Evolutionary conservation across 495 filamentous ascomycete species (phyloP), one percentile per base, ranked within the genome.

Genomic region (Trichoderma erinaceum): DNA sequence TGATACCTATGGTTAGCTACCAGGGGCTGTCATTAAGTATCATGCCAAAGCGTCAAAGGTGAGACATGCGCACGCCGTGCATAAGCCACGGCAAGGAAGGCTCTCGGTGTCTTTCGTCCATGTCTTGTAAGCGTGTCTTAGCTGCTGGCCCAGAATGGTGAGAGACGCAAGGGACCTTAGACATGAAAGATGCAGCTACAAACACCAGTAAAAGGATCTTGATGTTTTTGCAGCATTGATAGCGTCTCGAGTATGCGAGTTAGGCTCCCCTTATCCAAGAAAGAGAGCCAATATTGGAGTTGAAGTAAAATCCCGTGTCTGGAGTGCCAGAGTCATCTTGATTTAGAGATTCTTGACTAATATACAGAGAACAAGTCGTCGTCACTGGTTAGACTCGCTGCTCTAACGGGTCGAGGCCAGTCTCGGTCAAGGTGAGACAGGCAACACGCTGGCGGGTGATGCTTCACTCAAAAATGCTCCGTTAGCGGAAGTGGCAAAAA

Each of bases 31-130:
- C 27, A 25, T 61, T 13, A 32, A 29, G 56, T 23, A 61, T 61
- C 23, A 61, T 32, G 23, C 56, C 56, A 61, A 61, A 61, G 56
- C 25, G n/a, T 32, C 2, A 61, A 3, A 61, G 4, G 56, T 61
- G 56, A 61, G 56, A 61, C 56, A 61, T 61, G 56, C 56, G 11
- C 23, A 27, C 52, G 52, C 52, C 27, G 15, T 61, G 52, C 23
- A 61, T 61, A 29, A 23, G 27, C 52, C 27, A 29, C 23, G 7
- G 10, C 8, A 32, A 13, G 56, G 3, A 29, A 4, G 35, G 8
- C 35, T 38, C 35, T 38, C 35, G 35, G 35, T 38, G 35, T 4
- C 35, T 38, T 38, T 38, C 35, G 5, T 38, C 35, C 35, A 13
- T 4, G 18, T 7, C 25, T 25, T 11, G 29, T 29, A 29, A 18